Base-by-base conservation (phyloP, 345 rosid genomes). In the Boechera stricta region DNA sequence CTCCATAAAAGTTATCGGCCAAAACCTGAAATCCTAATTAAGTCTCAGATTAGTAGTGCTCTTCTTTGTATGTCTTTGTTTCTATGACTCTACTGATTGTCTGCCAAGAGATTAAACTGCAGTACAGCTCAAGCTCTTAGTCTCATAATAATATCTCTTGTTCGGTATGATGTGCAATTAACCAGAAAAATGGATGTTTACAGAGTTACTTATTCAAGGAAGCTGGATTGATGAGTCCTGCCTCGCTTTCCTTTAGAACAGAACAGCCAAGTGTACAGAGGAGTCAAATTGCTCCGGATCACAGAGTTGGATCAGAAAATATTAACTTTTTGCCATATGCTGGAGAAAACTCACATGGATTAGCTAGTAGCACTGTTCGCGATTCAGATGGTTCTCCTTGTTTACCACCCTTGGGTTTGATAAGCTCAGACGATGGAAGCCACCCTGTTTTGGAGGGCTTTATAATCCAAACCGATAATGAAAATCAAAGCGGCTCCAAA, bases 371-470 rank as follows among this genome's bases (percentile, higher is more conserved):
- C n/a, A 61, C 55, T 73, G 71, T 76, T 69, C 44, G 54, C 12
- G 32, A 38, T 69, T 83, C 82, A 26, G 70, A 69, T 78, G 77
- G 64, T 69, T 79, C 89, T 79, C 81, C 79, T 35, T 60, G 32
- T 66, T 59, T 36, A 57, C 73, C 73, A 56, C 82, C 82, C 28
- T 31, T 48, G 53, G 85, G 75, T 29, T 67, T 74, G 75, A 49
- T 36, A 10, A 15, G 66, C 62, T 60, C 77, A 65, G 52, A 76
- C 26, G 84, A 84, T 64, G 84, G 86, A 72, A 68, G 76, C 56
- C 81, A 81, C 59, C 92, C 94, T 45, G 86, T 82, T 51, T 72
- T 87, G 63, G 96, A 92, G 82, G 83, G 90, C 12, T 95, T 89
- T 79, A 64, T 82, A 31, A 52, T 91, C 79, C 83, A 82, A 74